Evolutionary conservation across 208 protist genomes (phyloP).

Genomic region (Spongospora subterranea): DNA sequence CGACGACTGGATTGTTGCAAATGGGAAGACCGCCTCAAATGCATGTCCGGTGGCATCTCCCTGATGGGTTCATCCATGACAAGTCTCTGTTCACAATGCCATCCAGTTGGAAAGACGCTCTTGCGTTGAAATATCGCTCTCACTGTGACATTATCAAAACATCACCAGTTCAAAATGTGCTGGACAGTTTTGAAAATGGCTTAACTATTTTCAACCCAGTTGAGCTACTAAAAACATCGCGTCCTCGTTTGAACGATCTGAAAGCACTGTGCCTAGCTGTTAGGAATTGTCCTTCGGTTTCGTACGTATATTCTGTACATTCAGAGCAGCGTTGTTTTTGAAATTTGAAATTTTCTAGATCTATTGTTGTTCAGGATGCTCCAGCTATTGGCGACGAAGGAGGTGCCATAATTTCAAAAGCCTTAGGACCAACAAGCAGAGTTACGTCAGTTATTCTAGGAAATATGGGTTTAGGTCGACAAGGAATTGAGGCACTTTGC

Average conservation of each 20-base stretch:
- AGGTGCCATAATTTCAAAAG: not conserved
- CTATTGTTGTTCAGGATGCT: not conserved
- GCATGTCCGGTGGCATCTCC: not conserved
- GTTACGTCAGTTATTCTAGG: not conserved
- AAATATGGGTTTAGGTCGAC: not conserved
- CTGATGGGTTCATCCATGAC: slow-evolving; percentile 8
- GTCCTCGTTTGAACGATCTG: not conserved
- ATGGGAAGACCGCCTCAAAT: not conserved
- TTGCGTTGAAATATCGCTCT: not conserved
- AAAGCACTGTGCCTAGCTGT: not conserved
- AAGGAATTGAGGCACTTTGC: not conserved
- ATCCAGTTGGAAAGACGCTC: not conserved
- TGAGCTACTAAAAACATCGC: not conserved
- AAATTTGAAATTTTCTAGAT: not conserved
- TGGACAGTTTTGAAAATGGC: not conserved
- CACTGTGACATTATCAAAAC: not conserved
- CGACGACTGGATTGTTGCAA: not conserved
- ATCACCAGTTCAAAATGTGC: not conserved
- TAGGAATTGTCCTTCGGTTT: not conserved
- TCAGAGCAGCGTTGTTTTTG: not conserved
- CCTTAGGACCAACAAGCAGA: not conserved
- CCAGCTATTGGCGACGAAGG: slow-evolving; percentile 18
- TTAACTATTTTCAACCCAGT: not conserved
- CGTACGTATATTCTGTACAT: not conserved
- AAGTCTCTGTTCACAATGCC: not conserved